Evolutionary conservation across 495 filamentous ascomycete species (phyloP), one percentile per base, ranked within the genome.

Genomic region (Ascodesmis nigricans): DNA sequence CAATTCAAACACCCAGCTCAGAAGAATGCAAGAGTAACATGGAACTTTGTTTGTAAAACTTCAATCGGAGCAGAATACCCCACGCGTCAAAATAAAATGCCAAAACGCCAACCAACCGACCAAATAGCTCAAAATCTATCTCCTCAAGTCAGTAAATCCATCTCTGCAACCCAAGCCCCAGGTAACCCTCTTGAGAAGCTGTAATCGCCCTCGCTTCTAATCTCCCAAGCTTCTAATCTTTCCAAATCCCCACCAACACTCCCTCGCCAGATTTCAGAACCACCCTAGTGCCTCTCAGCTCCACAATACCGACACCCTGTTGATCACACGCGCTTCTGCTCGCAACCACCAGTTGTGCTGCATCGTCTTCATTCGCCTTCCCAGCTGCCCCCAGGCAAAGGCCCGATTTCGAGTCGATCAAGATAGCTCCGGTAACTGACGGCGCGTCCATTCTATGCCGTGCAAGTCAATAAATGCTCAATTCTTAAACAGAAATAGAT

Each of bases 311-410:
- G 21, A 54, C 47, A 15, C 51, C 50, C 15, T 50, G 43, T 13
- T 20, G 19, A 30, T 54, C 51, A 26, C 54, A 41, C 21, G 46
- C 46, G 10, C 22, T 23, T 28, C 47, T 40, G 29, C 44, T 46
- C 3, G 51, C 51, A 14, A 54, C 44, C 5, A 41, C 33, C 16
- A 54, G 31, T 33, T 45, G 53, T n/a, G 51, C 44, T 30, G 51
- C 50, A 39, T 54, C 51, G 14, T 46, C 43, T 23, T 54, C 51
- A 1, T 36, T 45, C 11, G 51, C 51, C 27, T 50, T 50, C n/a
- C 49, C 49, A 1, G 40, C 38, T 7, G 49, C 49, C 19, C 52
- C 52, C 14, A 54, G 26, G 26, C 52, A 54, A 23, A 54, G 51
- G 3, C 52, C 52, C 0, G 35, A 42, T 6, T 41, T 37, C 16